These are phyloP conservation scores for Plasmopara viticola DNA, from an alignment of 352 stramenopile genomes.

Conservation along the genomic window DNA sequence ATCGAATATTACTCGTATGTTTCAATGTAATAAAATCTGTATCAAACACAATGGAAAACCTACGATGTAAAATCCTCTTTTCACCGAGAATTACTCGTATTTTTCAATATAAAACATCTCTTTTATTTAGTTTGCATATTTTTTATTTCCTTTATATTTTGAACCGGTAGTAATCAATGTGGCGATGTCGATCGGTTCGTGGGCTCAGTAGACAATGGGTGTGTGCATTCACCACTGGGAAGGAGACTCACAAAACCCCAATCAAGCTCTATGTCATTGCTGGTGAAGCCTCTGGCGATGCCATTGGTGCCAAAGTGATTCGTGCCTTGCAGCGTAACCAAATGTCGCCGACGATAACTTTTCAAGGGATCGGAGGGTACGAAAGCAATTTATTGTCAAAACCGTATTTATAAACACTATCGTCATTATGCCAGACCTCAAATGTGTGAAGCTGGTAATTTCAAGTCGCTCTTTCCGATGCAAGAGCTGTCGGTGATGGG, in stretches of 20 bases:
- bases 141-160: not conserved
- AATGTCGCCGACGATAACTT: constrained; percentile 19
- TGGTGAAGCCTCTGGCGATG: constrained; percentile 65
- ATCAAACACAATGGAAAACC: no score
- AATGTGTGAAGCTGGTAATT: constrained; percentile 40
- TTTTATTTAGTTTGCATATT: not conserved
- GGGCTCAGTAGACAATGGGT: constrained; percentile 5
- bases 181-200: constrained; percentile 6
- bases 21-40: no score
- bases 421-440: constrained; percentile 25
- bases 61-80: no score
- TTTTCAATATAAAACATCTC: no score
- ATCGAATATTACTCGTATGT: no score
- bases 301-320: constrained; percentile 71
- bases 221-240: constrained; percentile 13
- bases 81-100: no score
- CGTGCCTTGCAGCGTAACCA: constrained; percentile 30
- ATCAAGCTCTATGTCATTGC: constrained; percentile 59
- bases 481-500: constrained; percentile 71
- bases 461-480: constrained; percentile 65
- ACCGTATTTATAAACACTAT: no score
- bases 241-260: not conserved
- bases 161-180: constrained; percentile 7
- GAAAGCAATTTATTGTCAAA: not conserved
- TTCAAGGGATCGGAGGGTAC: constrained; percentile 60